These are phyloP conservation scores for Aureobasidium uvarum DNA, from an alignment of 2,329 filamentous ascomycete species.

Conservation along the genomic window DNA sequence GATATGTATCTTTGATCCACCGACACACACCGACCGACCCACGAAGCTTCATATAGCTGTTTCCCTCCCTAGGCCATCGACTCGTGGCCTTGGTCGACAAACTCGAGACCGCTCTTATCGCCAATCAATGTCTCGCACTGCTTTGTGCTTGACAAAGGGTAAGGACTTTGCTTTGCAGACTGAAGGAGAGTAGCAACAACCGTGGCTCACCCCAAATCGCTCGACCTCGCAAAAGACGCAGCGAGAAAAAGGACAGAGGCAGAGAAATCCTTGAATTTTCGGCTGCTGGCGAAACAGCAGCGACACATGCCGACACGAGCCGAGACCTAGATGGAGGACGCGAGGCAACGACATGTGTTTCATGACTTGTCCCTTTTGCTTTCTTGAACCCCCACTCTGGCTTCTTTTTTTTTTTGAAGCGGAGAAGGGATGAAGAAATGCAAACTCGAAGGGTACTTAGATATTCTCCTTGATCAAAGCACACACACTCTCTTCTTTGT, in stretches of 20 bases:
- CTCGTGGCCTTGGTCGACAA: neutral
- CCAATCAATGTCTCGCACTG: neutral
- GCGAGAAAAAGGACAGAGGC: neutral
- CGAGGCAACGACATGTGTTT: neutral
- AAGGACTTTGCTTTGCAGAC: neutral
- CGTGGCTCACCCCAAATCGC: neutral
- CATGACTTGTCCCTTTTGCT: neutral
- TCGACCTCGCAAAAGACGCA: neutral
- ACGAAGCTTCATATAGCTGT: neutral
- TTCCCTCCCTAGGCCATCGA: neutral
- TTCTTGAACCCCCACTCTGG: neutral
- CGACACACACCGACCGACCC: constrained; percentile 1
- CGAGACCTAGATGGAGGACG: neutral
- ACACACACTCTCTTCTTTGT: neutral
- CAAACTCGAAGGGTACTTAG: neutral
- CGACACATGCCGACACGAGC: neutral
- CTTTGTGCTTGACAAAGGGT: neutral
- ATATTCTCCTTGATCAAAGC: neutral
- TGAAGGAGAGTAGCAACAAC: neutral
- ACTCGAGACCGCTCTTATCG: neutral
- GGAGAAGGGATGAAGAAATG: too few relatives aligned
- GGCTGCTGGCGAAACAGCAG: neutral
- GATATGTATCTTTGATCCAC: neutral
- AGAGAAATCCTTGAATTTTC: neutral
- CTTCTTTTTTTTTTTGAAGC: too few relatives aligned